Evolutionary conservation across 1,139 yeast genomes (phyloP).

Genomic region (Saccharomyces hybrid): DNA sequence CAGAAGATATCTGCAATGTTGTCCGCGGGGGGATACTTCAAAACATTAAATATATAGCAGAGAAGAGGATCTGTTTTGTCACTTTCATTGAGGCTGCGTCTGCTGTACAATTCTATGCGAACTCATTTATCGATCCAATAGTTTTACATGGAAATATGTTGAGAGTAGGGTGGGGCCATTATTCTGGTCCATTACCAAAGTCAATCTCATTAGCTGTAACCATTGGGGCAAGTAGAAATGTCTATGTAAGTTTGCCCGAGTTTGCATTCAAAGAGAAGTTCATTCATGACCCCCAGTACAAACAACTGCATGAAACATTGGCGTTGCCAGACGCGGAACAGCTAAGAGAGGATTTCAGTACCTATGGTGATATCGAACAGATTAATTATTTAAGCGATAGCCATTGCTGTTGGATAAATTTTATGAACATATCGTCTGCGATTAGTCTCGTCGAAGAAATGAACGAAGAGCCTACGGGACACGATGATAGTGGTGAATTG

Average conservation of each 20-base stretch:
- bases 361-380: slow-evolving; percentile 76
- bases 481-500: slow-evolving; percentile 16
- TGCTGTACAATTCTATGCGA: slow-evolving; percentile 76
- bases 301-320: slow-evolving; percentile 21
- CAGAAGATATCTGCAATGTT: slow-evolving; percentile 76
- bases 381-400: slow-evolving; percentile 66
- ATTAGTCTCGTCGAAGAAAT: slow-evolving; percentile 67
- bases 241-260: slow-evolving; percentile 60
- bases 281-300: slow-evolving; percentile 27
- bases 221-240: slow-evolving; percentile 75
- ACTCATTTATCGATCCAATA: slow-evolving; percentile 67
- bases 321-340: slow-evolving; percentile 42
- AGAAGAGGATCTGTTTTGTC: slow-evolving; percentile 74
- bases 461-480: slow-evolving; percentile 13
- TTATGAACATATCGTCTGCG: slow-evolving; percentile 68
- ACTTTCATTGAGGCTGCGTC: slow-evolving; percentile 75
- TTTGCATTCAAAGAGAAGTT: slow-evolving; percentile 32
- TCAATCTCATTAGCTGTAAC: slow-evolving; percentile 71
- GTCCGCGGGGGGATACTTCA: slow-evolving; percentile 77
- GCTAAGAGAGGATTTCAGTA: slow-evolving; percentile 56
- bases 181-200: slow-evolving; percentile 67
- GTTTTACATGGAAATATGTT: slow-evolving; percentile 67
- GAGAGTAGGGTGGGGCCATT: slow-evolving; percentile 83
- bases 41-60: slow-evolving; percentile 61
- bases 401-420: slow-evolving; percentile 75